phyloP scores from a whole-genome alignment of 2,329 filamentous ascomycete genomes.

The Coniochaeta sp. region DNA sequence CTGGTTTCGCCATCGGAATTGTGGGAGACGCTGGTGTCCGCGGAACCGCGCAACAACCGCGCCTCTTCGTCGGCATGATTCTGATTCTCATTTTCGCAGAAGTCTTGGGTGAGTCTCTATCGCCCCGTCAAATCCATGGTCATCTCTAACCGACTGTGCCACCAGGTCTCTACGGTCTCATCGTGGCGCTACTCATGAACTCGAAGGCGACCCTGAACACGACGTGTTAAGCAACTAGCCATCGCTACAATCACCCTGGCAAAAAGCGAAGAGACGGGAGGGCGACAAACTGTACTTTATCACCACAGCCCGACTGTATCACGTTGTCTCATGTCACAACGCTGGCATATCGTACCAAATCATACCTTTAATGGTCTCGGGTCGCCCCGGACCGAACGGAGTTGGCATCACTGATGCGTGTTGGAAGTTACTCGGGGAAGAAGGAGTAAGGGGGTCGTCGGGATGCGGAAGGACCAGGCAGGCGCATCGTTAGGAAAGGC shows the following conservation, averaged over 20 bases:
- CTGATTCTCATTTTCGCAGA: slow-evolving; percentile 99
- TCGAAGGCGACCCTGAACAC: slow-evolving; percentile 70
- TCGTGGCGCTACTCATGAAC: slow-evolving; percentile 99
- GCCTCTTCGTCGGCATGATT: slow-evolving; percentile 96
- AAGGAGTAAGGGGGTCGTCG: neutral
- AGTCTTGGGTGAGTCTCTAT: slow-evolving; percentile 71
- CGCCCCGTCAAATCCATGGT: neutral
- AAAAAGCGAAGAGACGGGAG: slow-evolving; percentile 3
- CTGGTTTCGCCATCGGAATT: slow-evolving; percentile 81
- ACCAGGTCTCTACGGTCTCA: slow-evolving; percentile 93
- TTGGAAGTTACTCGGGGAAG: neutral
- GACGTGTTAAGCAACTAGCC: slow-evolving; percentile 43
- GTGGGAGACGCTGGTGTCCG: slow-evolving; percentile 85
- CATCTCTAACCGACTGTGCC: neutral
- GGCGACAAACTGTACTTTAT: slow-evolving; percentile 29
- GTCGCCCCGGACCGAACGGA: neutral
- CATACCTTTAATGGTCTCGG: neutral
- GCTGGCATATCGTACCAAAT: neutral
- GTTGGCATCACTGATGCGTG: slow-evolving; percentile 2
- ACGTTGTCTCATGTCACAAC: slow-evolving; percentile 6
- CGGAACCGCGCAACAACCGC: slow-evolving; percentile 76
- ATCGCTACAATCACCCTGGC: slow-evolving; percentile 6
- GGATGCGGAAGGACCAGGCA: slow-evolving; percentile 5
- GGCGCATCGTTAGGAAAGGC: slow-evolving; percentile 13
- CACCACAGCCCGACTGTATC: slow-evolving; percentile 11